Conservation (phyloP, 108 stramenopile species). For the Discostella stelligeroides region DNA sequence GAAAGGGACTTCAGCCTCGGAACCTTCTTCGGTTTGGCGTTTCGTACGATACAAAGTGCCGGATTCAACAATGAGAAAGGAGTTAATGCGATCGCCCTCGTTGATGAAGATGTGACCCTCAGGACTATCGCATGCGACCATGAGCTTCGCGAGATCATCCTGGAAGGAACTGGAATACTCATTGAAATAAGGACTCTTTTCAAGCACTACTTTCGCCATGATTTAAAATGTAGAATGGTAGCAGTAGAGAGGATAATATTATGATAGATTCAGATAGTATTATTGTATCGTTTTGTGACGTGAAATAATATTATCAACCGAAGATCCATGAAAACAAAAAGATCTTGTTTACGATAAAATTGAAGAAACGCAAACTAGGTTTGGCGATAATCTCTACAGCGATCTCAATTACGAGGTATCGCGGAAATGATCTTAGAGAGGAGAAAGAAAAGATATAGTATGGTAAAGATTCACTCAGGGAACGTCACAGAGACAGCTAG, state of each 20-base stretch:
- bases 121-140: conserved; percentile 42
- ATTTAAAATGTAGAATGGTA: background rate
- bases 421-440: no score
- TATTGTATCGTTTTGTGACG: no score
- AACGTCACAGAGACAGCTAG: no score
- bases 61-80: conserved; percentile 54
- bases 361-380: no score
- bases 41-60: conserved; percentile 59
- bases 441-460: no score
- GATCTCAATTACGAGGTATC: no score
- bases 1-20: conserved; percentile 4
- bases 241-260: background rate
- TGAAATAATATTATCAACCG: no score
- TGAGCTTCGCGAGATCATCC: conserved; percentile 42
- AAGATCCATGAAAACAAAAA: no score
- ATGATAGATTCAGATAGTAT: no score
- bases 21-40: background rate
- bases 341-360: no score
- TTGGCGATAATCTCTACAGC: no score
- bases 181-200: conserved; percentile 20
- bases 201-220: conserved; percentile 30
- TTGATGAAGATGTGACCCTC: conserved; percentile 60
- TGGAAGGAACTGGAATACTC: conserved; percentile 22
- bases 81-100: conserved; percentile 50
- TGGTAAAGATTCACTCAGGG: no score